Evolutionary conservation across 805 yeast species (phyloP), one percentile per base, ranked within the genome.

Genomic region (Yarrowia sp.): DNA sequence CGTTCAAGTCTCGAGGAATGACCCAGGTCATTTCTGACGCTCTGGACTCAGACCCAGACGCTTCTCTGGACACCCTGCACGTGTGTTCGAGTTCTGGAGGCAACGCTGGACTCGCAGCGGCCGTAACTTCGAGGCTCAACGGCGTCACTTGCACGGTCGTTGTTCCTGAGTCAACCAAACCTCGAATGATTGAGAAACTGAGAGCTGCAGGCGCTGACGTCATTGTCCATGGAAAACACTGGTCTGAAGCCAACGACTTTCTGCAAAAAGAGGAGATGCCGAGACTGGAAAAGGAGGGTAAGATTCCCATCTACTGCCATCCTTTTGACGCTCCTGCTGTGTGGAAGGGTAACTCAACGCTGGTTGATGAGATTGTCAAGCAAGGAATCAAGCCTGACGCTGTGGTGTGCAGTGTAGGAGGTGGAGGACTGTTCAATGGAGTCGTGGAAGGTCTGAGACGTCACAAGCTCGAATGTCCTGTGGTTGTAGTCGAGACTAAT

Each of bases 31-130:
- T 83, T 26, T 58, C 85, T 72, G 72, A 88, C 72, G 80, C 81
- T 0, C 53, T 94, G 92, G 75, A 93, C 42, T 48, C 45, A 16
- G 58, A 48, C 63, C 69, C 68, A 4, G 36, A 56, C 26, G 71
- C 72, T 2, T 50, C 61, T 15, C 67, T 48, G 12, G 52, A 52
- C 32, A 63, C 45, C 26, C 71, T 71, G 8, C 76, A 75, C 61
- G 74, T 92, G 72, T 89, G 91, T 78, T 96, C 97, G 0, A 92
- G 97, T 74, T 91, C 97, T 19, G 98, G 97, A 4, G 98, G 98
- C 46, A 94, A 94, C 77, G 98, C 96, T 71, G 98, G 98, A 2
- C 94, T 92, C 74, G 98, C 98, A 71, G 97, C 92, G 16, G 98
- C 98, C 0, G 91, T 80, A 76, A 90, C 97, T 16, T 97, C 97